Evolutionary conservation across 2,329 filamentous ascomycete species (phyloP).

Genomic region (Decorospora gaudefroyi): DNA sequence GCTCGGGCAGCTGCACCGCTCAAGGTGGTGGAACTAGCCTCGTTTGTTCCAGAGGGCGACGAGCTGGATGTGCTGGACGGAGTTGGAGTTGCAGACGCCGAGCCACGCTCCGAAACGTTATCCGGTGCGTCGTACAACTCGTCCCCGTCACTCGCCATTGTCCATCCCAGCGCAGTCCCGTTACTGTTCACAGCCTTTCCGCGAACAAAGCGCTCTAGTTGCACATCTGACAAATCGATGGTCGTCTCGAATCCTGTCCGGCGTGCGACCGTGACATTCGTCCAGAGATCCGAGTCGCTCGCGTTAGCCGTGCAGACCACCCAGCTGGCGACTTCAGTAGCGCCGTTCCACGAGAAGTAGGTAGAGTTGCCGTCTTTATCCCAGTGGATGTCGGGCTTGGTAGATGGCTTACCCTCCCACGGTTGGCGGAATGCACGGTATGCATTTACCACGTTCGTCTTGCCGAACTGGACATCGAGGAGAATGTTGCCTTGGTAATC

Average conservation of each 20-base stretch:
- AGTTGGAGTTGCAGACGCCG: not conserved
- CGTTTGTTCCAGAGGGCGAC: slow-evolving; percentile 4
- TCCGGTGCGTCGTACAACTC: slow-evolving; percentile 17
- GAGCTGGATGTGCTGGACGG: slow-evolving; percentile 1
- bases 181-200: slow-evolving; percentile 16
- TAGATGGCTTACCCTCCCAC: slow-evolving; percentile 28
- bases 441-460: slow-evolving; percentile 37
- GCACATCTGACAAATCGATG: slow-evolving; percentile 8
- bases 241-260: slow-evolving; percentile 24
- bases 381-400: slow-evolving; percentile 23
- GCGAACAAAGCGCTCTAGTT: slow-evolving; percentile 16
- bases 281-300: slow-evolving; percentile 18
- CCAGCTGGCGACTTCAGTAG: slow-evolving; percentile 33
- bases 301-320: slow-evolving; percentile 33
- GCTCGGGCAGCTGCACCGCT: slow-evolving; percentile 10
- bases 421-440: slow-evolving; percentile 45
- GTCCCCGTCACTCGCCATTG: slow-evolving; percentile 12
- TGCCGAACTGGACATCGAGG: slow-evolving; percentile 51
- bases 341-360: slow-evolving; percentile 38
- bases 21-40: slow-evolving; percentile 5
- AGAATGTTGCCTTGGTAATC: slow-evolving; percentile 47
- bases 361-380: slow-evolving; percentile 14
- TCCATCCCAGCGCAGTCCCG: slow-evolving; percentile 15
- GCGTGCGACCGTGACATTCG: slow-evolving; percentile 13
- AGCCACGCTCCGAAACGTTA: slow-evolving; percentile 8